These are phyloP conservation scores for Dimargaris xerosporica DNA, from an alignment of 192 early-diverging fungal genomes.

Conservation along the genomic window DNA sequence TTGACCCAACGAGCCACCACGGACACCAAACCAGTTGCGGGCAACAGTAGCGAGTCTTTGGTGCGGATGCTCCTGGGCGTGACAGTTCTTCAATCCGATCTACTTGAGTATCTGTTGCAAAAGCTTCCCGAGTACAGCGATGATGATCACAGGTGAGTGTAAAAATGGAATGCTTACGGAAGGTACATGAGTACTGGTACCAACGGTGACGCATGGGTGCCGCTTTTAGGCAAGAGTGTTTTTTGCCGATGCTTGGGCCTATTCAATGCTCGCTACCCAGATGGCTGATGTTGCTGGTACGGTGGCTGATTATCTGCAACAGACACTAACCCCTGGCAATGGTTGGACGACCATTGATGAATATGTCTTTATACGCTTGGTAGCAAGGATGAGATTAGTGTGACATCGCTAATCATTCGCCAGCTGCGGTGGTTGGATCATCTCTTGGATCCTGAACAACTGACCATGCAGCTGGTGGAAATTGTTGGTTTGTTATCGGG, in stretches of 20 bases:
- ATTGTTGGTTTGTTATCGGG: conserved; percentile 43
- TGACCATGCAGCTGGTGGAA: conserved; percentile 51
- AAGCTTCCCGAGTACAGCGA: conserved; percentile 42
- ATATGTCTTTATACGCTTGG: neutral
- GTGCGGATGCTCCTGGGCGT: conserved; percentile 41
- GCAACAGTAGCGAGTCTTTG: conserved; percentile 30
- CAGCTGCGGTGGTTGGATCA: conserved; percentile 66
- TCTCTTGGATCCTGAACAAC: conserved; percentile 37
- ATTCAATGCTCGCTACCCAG: neutral
- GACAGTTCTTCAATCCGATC: conserved; percentile 37
- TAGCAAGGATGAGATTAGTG: conserved; percentile 30
- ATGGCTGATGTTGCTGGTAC: neutral
- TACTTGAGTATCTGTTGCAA: conserved; percentile 37
- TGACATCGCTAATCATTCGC: conserved; percentile 43
- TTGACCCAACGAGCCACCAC: neutral
- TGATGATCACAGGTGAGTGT: conserved; percentile 20
- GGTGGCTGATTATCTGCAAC: no score
- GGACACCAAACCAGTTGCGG: neutral
- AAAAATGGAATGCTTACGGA: conserved; percentile 2
- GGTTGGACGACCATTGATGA: no score
- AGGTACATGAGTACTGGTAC: neutral
- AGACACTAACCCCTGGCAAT: no score
- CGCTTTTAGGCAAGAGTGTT: neutral
- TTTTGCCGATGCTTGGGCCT: no score
- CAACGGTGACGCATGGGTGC: neutral